A percentile compares a stretch with the other conserved stretches of the same genome.
These are phyloP conservation scores for Debaryomyces subglobosus DNA, from an alignment of 1,139 yeast species.

Conservation along the genomic window DNA sequence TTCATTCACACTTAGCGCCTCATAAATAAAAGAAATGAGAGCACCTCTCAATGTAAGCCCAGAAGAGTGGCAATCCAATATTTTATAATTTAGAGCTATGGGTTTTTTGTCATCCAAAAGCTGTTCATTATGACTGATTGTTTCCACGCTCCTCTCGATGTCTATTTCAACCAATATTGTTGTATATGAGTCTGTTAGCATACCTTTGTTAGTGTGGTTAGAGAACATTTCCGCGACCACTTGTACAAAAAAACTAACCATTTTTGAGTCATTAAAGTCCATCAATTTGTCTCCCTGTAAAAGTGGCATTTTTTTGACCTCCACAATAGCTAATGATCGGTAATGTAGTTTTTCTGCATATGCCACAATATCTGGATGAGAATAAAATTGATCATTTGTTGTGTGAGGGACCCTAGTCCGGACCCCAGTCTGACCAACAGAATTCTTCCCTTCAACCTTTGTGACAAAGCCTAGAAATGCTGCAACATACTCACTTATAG, in stretches of 20 bases:
- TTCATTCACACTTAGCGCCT: not conserved
- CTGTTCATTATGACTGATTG: not conserved
- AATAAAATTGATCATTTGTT: not conserved
- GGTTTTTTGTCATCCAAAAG: not conserved
- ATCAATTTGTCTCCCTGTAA: not conserved
- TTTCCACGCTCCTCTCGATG: conserved; percentile 3
- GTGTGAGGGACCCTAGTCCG: not conserved
- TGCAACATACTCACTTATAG: conserved; percentile 1
- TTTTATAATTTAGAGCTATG: conserved; percentile 5
- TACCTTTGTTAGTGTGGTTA: conserved; percentile 1
- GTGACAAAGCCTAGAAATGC: not conserved
- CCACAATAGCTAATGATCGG: conserved; percentile 1
- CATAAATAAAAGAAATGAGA: not conserved
- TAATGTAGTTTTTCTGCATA: not conserved
- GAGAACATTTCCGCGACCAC: conserved; percentile 1
- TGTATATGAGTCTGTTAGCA: conserved; percentile 4
- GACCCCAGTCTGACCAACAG: conserved; percentile 1
- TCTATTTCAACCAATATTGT: too few species aligned
- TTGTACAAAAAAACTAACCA: not conserved
- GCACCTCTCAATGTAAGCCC: not conserved
- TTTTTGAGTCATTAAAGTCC: not conserved
- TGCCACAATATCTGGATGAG: conserved; percentile 1
- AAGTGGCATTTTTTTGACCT: conserved; percentile 3
- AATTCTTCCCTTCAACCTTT: not conserved
- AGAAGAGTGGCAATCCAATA: not conserved